phyloP scores from a whole-genome alignment of 768 basidiomycete species.

The Lentinula sp. region DNA sequence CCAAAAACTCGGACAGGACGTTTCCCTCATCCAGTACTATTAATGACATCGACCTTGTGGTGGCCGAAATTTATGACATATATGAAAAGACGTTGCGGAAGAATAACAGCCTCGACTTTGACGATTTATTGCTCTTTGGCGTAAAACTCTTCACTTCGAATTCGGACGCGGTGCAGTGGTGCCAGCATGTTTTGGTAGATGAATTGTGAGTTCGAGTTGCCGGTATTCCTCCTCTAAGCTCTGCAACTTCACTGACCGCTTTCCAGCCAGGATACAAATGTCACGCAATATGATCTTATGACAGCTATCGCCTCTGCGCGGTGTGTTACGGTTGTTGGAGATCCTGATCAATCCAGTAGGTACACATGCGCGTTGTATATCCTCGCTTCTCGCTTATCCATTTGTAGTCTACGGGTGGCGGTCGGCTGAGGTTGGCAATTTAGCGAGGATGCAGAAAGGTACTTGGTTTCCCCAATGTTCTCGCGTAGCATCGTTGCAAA shows the following conservation, averaged over 20 bases:
- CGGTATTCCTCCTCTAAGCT: not conserved
- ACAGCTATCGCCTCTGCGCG: conserved; percentile 48
- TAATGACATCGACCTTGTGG: conserved; percentile 30
- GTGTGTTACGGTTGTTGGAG: conserved; percentile 78
- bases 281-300: conserved; percentile 78
- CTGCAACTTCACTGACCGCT: not conserved
- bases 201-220: conserved; percentile 59
- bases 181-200: conserved; percentile 69
- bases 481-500: not conserved
- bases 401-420: conserved; percentile 78
- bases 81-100: conserved; percentile 58
- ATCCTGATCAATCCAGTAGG: conserved; percentile 84
- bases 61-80: conserved; percentile 51
- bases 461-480: not conserved
- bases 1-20: conserved; percentile 8
- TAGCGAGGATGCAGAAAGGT: conserved; percentile 68
- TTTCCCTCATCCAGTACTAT: not conserved
- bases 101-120: conserved; percentile 80
- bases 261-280: conserved; percentile 75
- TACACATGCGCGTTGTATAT: conserved; percentile 10
- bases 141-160: conserved; percentile 54
- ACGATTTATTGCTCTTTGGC: conserved; percentile 74
- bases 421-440: conserved; percentile 70
- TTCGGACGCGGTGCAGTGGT: conserved; percentile 47
- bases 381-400: not conserved